phyloP scores from a whole-genome alignment of 495 filamentous ascomycete genomes.

The Podospora conica region DNA sequence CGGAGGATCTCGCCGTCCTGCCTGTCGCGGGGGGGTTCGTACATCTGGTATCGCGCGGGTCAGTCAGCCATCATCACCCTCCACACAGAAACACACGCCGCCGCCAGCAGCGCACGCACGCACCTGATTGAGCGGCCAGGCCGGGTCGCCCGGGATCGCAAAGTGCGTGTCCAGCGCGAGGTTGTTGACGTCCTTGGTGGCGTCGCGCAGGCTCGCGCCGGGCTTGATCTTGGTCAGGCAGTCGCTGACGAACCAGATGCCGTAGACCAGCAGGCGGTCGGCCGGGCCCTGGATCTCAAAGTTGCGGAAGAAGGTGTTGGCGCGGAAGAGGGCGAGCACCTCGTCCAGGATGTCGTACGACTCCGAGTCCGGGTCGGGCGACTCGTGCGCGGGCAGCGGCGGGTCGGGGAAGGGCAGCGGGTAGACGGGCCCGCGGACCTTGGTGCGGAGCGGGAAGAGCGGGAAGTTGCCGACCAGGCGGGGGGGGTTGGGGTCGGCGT shows the following conservation, averaged over 20 bases:
- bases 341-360: constrained; percentile 95
- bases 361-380: constrained; percentile 76
- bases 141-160: constrained; percentile 88
- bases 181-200: constrained; percentile 50
- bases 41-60: constrained; percentile 35
- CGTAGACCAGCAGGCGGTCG: constrained; percentile 91
- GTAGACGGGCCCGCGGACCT: constrained; percentile 86
- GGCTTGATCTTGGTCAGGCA: constrained; percentile 80
- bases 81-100: neutral
- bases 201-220: constrained; percentile 42
- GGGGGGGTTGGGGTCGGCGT: constrained; percentile 55
- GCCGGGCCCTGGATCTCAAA: constrained; percentile 98
- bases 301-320: constrained; percentile 98
- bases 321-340: constrained; percentile 84
- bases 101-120: neutral
- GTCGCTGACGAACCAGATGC: constrained; percentile 88
- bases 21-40: constrained; percentile 66
- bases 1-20: constrained; percentile 82
- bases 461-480: constrained; percentile 77
- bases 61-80: constrained; percentile 7
- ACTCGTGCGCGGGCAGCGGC: constrained; percentile 60
- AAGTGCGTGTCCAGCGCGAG: constrained; percentile 80
- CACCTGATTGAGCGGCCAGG: constrained; percentile 87
- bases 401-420: constrained; percentile 56
- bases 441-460: constrained; percentile 86